Base-by-base conservation (phyloP, 805 yeast genomes). In the Starmerella bombi region DNA sequence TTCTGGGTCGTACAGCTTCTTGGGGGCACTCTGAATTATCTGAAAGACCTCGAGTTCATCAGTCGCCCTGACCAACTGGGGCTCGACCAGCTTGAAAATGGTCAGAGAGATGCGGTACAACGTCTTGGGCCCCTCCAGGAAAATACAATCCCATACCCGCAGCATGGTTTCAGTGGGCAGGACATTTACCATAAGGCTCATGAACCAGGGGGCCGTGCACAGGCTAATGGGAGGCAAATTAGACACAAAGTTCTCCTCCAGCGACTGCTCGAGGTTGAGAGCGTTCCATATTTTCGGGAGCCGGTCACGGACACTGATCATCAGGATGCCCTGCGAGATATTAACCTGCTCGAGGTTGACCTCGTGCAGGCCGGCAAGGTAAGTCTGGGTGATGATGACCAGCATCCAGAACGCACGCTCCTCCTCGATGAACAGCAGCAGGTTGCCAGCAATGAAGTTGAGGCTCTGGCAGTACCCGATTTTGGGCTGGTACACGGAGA, bases 161-260 rank as follows among this genome's bases (percentile, higher is more conserved):
- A 91, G 63, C 7, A 84, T 79, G 0, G 93, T 73, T 55, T 91
- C 97, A 18, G 84, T 74, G 0, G 98, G 98, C 20, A 91, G 60
- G 1, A 79, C 75, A 0, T 94, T 94, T 27, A 91, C 84, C 60
- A 81, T 91, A n/a, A 83, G 72, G 52, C 95, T 81, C 97, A 91
- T 88, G 56, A 91, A 91, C 98, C 98, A 91, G 40, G 94, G 77
- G 0, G 95, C 88, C 1, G 97, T 91, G 50, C 93, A 91, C 34
- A 91, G 67, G 1, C 95, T 81, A 3, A 91, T 71, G 2, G 96
- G 94, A 1, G 98, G 97, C 33, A 86, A 62, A 50, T 80, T 77
- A 14, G 74, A 68, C 25, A 88, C 66, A 45, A 82, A 62, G 38
- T 63, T 52, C 58, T 60, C 53, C 50, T 59, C 54, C 56, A 65